Percentiles rank a stretch among this genome's conserved stretches.
phyloP scores from a whole-genome alignment of 768 basidiomycete species.

The Leccinum sublutescens region DNA sequence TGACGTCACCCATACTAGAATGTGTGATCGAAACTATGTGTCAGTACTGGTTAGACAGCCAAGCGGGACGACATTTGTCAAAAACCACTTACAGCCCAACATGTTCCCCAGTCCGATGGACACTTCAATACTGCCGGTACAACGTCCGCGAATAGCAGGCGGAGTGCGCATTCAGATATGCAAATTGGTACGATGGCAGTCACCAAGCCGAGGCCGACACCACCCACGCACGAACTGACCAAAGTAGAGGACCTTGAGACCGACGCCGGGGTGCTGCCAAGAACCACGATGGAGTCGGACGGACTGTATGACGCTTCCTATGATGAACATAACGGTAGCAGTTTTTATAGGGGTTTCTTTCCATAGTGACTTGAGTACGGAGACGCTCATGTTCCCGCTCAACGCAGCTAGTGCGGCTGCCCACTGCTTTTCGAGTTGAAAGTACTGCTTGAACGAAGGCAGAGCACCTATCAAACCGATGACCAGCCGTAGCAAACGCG shows the following conservation, averaged over 20 bases:
- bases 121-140: conserved; percentile 34
- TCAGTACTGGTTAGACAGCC: background rate
- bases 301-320: conserved; percentile 36
- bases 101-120: conserved; percentile 34
- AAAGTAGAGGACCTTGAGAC: conserved; percentile 31
- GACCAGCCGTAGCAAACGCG: conserved; percentile 38
- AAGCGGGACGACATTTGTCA: background rate
- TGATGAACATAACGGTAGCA: conserved; percentile 30
- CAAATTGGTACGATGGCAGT: conserved; percentile 36
- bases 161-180: conserved; percentile 37
- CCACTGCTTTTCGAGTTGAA: conserved; percentile 31
- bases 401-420: conserved; percentile 25
- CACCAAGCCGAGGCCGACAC: conserved; percentile 45
- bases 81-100: conserved; percentile 31
- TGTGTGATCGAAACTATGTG: too few species aligned
- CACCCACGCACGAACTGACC: conserved; percentile 46
- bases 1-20: too few species aligned
- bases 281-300: conserved; percentile 18
- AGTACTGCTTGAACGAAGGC: conserved; percentile 36
- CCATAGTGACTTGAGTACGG: conserved; percentile 34
- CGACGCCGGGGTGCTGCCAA: conserved; percentile 26
- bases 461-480: conserved; percentile 37
- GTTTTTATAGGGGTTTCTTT: conserved; percentile 33
- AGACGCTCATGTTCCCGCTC: conserved; percentile 35
- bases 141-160: conserved; percentile 35